A percentile compares a stretch with the other conserved stretches of the same genome.
phyloP scores from a whole-genome alignment of 768 basidiomycete genomes.

The Rhizopogon roseolus region DNA sequence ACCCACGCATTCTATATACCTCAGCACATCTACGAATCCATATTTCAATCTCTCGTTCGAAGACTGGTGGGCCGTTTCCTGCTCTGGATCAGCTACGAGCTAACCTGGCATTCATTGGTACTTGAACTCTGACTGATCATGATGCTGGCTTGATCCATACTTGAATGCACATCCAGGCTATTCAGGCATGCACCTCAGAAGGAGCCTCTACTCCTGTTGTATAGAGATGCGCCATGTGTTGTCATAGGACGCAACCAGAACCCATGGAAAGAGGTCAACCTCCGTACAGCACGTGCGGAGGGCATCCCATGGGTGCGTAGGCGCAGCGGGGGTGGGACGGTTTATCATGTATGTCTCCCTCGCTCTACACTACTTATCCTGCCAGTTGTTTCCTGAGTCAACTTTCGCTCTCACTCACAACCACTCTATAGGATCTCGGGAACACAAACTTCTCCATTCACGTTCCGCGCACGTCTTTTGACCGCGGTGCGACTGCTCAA shows the following conservation, averaged over 20 bases:
- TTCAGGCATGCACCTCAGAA: conserved; percentile 70
- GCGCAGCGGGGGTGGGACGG: conserved; percentile 91
- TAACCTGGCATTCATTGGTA: neutral
- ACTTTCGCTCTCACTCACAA: neutral
- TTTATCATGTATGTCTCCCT: conserved; percentile 78
- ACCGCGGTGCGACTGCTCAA: conserved; percentile 71
- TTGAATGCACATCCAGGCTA: conserved; percentile 47
- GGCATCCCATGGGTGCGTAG: conserved; percentile 77
- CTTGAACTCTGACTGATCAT: neutral
- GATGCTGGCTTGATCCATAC: conserved; percentile 22
- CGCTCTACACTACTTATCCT: neutral
- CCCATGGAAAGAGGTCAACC: conserved; percentile 96
- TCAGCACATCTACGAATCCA: conserved; percentile 76
- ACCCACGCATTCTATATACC: conserved; percentile 51
- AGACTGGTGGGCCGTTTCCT: conserved; percentile 61
- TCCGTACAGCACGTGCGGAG: conserved; percentile 44
- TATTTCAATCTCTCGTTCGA: conserved; percentile 89
- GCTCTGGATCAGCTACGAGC: neutral
- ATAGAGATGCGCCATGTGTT: conserved; percentile 84
- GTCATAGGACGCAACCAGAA: conserved; percentile 96
- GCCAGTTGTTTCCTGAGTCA: neutral
- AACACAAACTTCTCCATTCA: conserved; percentile 98
- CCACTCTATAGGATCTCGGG: conserved; percentile 73
- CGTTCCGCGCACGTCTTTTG: conserved; percentile 74
- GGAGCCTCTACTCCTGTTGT: conserved; percentile 76